These are phyloP conservation scores for Datura wrightii DNA, from an alignment of 257 asterid species.

Conservation along the genomic window DNA sequence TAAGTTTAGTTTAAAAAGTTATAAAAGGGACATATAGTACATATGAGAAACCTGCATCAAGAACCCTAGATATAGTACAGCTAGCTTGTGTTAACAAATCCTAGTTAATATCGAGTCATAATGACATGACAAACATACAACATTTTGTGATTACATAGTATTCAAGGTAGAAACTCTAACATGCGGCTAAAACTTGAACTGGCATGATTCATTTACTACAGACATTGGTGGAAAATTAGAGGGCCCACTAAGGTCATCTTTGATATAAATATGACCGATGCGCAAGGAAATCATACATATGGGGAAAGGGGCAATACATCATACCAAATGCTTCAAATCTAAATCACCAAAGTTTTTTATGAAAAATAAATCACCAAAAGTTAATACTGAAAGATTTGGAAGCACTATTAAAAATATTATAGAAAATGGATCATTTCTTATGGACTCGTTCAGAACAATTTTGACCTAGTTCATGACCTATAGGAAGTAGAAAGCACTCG, in stretches of 20 bases:
- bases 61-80: background rate
- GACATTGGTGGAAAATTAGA: too few species aligned
- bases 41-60: background rate
- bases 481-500: background rate
- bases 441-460: background rate
- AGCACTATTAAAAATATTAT: background rate
- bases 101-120: background rate
- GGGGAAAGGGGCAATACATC: background rate
- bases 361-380: background rate
- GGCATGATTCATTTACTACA: background rate
- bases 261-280: background rate
- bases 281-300: background rate
- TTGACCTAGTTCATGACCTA: background rate
- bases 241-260: too few species aligned
- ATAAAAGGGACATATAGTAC: background rate
- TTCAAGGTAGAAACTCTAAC: background rate
- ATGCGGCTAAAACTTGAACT: background rate
- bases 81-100: background rate
- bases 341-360: background rate
- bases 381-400: background rate
- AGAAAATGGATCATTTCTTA: slow-evolving; percentile 2
- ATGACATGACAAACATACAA: background rate
- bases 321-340: background rate
- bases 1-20: background rate
- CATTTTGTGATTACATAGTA: slow-evolving; percentile 18